These are phyloP conservation scores for Colletotrichum kahawae DNA, from an alignment of 2,329 filamentous ascomycete species.

Conservation along the genomic window DNA sequence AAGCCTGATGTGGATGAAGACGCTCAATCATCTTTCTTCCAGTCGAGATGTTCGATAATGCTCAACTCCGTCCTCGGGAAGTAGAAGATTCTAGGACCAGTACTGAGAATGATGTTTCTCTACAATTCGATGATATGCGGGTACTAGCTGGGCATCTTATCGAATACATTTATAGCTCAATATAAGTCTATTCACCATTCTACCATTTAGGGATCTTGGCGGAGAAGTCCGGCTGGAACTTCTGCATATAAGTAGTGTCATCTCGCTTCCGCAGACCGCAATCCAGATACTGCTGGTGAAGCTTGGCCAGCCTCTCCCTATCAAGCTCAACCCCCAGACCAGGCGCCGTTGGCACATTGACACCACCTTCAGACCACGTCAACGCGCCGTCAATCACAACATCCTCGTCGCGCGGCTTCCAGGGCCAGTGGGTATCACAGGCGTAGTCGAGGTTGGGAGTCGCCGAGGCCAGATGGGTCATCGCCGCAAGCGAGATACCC, in stretches of 20 bases:
- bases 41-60: too few relatives aligned
- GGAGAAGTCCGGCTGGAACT: constrained; percentile 38
- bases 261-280: constrained; percentile 41
- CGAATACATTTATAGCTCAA: too few relatives aligned
- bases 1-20: too few relatives aligned
- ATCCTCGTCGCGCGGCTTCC: constrained; percentile 47
- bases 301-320: constrained; percentile 34
- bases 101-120: too few relatives aligned
- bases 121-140: too few relatives aligned
- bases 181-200: neutral
- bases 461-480: constrained; percentile 46
- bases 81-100: too few relatives aligned
- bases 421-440: constrained; percentile 50
- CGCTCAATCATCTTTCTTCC: too few relatives aligned
- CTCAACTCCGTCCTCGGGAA: too few relatives aligned
- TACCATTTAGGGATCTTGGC: constrained; percentile 37
- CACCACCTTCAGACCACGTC: constrained; percentile 39
- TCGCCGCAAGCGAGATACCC: constrained; percentile 46
- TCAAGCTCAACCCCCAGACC: constrained; percentile 43
- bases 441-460: constrained; percentile 47
- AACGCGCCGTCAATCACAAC: constrained; percentile 41
- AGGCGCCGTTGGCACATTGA: constrained; percentile 37
- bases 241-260: constrained; percentile 42
- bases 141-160: too few relatives aligned
- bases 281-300: constrained; percentile 42